Percentiles rank a stretch among this genome's conserved stretches.
Conservation (phyloP, 768 basidiomycete species). For the Suillus paluster region DNA sequence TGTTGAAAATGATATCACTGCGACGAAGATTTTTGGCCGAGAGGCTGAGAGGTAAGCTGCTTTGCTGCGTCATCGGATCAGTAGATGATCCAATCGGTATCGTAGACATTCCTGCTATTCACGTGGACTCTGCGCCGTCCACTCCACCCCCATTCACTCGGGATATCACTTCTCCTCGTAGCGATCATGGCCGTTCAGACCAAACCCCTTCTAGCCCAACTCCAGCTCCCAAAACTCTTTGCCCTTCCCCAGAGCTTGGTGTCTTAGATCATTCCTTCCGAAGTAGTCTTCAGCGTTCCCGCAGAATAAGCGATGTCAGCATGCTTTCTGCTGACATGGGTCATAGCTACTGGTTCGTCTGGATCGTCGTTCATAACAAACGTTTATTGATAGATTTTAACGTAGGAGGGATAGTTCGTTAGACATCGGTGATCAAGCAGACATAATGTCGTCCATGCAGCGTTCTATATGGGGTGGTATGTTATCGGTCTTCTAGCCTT, state of each 20-base stretch:
- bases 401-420: conserved; percentile 18
- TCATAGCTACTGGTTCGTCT: conserved; percentile 52
- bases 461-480: conserved; percentile 75
- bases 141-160: conserved; percentile 50
- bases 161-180: conserved; percentile 54
- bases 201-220: conserved; percentile 11
- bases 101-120: conserved; percentile 70
- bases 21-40: conserved; percentile 68
- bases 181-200: conserved; percentile 9
- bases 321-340: conserved; percentile 58
- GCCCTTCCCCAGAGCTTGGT: conserved; percentile 21
- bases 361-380: conserved; percentile 2
- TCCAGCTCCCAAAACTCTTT: conserved; percentile 14
- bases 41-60: conserved; percentile 43
- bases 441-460: conserved; percentile 61
- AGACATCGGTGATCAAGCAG: conserved; percentile 22
- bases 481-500: conserved; percentile 22
- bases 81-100: conserved; percentile 11
- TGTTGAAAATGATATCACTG: conserved; percentile 75
- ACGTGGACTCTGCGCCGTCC: conserved; percentile 64
- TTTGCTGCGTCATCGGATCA: neutral
- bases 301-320: conserved; percentile 63
- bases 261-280: conserved; percentile 45
- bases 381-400: neutral
- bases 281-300: conserved; percentile 56